These are phyloP conservation scores for Aspergillus bombycis DNA, from an alignment of 2,329 filamentous ascomycete genomes.

Conservation along the genomic window DNA sequence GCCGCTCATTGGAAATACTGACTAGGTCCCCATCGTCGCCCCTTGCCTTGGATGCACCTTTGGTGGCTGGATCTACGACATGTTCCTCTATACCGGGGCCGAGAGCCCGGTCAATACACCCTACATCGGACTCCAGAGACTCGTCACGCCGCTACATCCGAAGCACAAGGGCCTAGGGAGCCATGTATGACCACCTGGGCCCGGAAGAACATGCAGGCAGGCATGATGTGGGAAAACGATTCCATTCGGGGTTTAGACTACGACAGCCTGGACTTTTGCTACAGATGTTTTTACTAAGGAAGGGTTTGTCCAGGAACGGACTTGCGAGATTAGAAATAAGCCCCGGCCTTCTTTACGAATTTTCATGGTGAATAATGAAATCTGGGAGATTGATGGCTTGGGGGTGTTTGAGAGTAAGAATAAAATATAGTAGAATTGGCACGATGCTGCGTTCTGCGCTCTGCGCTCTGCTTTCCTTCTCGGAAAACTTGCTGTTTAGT, in stretches of 20 bases:
- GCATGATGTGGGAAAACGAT: neutral
- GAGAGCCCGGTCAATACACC: conserved; percentile 71
- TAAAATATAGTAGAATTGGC: too few relatives aligned
- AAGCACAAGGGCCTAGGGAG: conserved; percentile 47
- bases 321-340: too few relatives aligned
- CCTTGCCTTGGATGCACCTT: conserved; percentile 68
- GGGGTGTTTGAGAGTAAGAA: too few relatives aligned
- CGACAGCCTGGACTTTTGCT: neutral
- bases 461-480: too few relatives aligned
- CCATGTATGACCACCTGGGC: conserved; percentile 3
- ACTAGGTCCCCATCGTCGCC: conserved; percentile 70
- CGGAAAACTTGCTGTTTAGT: too few relatives aligned
- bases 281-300: neutral
- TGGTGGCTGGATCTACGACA: conserved; percentile 69
- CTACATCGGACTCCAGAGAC: conserved; percentile 63
- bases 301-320: too few relatives aligned
- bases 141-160: conserved; percentile 59
- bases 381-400: too few relatives aligned
- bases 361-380: too few relatives aligned
- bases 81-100: conserved; percentile 67
- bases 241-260: neutral
- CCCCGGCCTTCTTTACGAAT: too few relatives aligned
- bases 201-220: neutral
- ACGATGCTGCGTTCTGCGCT: too few relatives aligned
- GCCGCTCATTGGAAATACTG: neutral